Conservation (phyloP, 1,284 basidiomycete species). For the Polyporus tsugae region DNA sequence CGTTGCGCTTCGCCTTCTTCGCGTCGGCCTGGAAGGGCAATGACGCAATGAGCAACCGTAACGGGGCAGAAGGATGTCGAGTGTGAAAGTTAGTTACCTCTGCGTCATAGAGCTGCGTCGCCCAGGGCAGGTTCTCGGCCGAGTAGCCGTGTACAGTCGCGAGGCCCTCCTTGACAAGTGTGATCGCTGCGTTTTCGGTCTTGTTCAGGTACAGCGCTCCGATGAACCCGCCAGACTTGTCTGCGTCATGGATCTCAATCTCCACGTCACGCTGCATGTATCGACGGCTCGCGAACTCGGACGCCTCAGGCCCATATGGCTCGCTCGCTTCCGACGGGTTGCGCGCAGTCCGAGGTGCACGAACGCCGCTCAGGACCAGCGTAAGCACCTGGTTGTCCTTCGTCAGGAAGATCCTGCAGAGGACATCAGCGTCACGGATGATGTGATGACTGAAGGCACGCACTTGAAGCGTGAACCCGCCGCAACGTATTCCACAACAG, state of each 20-base stretch:
- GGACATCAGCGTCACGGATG: slow-evolving; percentile 5
- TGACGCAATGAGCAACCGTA: slow-evolving; percentile 11
- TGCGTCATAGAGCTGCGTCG: slow-evolving; percentile 82
- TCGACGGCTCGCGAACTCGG: slow-evolving; percentile 80
- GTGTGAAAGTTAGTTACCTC: slow-evolving; percentile 59
- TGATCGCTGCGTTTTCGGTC: slow-evolving; percentile 85
- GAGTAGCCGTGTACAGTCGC: slow-evolving; percentile 90
- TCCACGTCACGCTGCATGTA: slow-evolving; percentile 97
- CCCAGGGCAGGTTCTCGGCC: slow-evolving; percentile 83
- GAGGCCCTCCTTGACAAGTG: slow-evolving; percentile 86
- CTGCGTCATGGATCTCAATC: slow-evolving; percentile 88
- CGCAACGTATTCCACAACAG: slow-evolving; percentile 93
- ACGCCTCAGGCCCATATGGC: slow-evolving; percentile 87
- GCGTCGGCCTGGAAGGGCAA: slow-evolving; percentile 69
- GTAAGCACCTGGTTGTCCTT: slow-evolving; percentile 94
- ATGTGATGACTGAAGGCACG: slow-evolving; percentile 26
- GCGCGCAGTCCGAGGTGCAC: slow-evolving; percentile 84
- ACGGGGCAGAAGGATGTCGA: slow-evolving; percentile 14
- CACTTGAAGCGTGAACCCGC: slow-evolving; percentile 95
- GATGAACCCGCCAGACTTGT: slow-evolving; percentile 97
- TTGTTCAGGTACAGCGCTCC: slow-evolving; percentile 86
- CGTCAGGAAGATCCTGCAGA: slow-evolving; percentile 77
- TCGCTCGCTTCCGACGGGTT: slow-evolving; percentile 89
- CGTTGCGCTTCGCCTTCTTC: slow-evolving; percentile 80
- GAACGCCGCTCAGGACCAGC: slow-evolving; percentile 87